Evolutionary conservation across 2,329 filamentous ascomycete genomes (phyloP), one percentile per base, ranked within the genome.

Genomic region (Calonectria honghensis): DNA sequence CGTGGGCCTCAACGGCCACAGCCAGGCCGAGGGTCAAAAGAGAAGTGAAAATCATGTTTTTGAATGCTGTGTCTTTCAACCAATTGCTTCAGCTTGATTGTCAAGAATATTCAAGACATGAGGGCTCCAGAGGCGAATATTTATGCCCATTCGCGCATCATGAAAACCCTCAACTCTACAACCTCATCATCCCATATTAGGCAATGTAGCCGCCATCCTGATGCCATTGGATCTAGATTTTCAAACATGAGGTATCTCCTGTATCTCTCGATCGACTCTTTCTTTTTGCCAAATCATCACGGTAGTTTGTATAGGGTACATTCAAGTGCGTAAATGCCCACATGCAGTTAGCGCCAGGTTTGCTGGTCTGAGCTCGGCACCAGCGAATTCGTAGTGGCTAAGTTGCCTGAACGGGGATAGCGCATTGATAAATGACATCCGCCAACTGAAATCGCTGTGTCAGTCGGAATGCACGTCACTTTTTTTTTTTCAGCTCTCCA

Each of bases 1-100:
- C 85, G 65, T 95, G 94, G 69, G 92, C 92, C 70, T 86, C 91
- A 68, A 88, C 79, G 57, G 89, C 89, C 89, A 61, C 89, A 85
- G 73, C 86, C 83, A 20, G 57, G 24, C 57, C 35, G 57, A 88
- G 78, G 18, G 82, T 72, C 31, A 87, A 57, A 27, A 87, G 73
- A 68, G 78, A 75, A 4, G 75, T 72, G 31, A 77, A 77, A 50
- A 84, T 31, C 84, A 85, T 48, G 41, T 20, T 85, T 20, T 48
- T 81, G 66, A 3, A 14, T 20, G 1, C 50, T 16, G 16, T 45
- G 35, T 48, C 32, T 37, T 64, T 32, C 6, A 35, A 39, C 20
- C 24, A 35, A 29, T 27, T 7, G 24, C 5, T 41, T 29, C 13
- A 24, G 7, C 39, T 37, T 24, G 10, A 6, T 16, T 35, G 24